These are phyloP conservation scores for Oryza coarctata DNA, from an alignment of 176 grass and related monocot species.

Conservation along the genomic window DNA sequence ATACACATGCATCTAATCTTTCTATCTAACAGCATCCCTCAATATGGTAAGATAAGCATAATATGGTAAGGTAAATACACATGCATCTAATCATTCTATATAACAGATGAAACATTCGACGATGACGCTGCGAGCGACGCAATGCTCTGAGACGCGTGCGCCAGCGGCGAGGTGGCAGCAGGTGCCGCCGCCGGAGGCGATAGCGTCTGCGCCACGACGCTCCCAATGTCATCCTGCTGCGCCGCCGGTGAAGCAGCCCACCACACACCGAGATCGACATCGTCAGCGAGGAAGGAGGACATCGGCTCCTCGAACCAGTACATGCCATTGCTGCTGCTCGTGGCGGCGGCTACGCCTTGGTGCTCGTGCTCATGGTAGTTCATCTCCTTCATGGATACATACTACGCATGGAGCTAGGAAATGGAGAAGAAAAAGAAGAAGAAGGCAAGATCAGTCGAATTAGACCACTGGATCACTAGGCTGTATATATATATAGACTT, in stretches of 20 bases:
- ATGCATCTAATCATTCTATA: too few relatives aligned
- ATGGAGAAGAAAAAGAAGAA: not conserved
- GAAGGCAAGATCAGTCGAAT: too few relatives aligned
- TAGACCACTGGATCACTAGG: too few relatives aligned
- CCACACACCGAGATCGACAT: constrained; percentile 41
- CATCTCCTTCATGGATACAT: constrained; percentile 45
- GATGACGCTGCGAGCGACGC: constrained; percentile 30
- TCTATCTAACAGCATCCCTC: too few relatives aligned
- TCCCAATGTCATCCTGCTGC: constrained; percentile 47
- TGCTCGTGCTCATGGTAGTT: constrained; percentile 33
- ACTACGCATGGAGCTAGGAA: constrained; percentile 26
- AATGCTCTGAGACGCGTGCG: constrained; percentile 22
- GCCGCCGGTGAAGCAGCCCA: constrained; percentile 26
- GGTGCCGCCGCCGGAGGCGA: constrained; percentile 26
- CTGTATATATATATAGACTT: too few relatives aligned
- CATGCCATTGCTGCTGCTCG: constrained; percentile 9
- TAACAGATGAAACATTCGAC: too few relatives aligned
- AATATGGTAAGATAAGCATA: too few relatives aligned
- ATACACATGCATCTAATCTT: too few relatives aligned
- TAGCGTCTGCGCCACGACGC: constrained; percentile 53
- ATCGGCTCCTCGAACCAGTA: constrained; percentile 54
- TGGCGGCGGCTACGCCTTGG: constrained; percentile 8
- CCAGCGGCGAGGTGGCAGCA: not conserved
- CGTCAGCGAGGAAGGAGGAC: constrained; percentile 47
- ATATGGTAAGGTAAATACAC: too few relatives aligned